Evolutionary conservation across 106 monocot genomes (phyloP).

Genomic region (Agapanthus africanus): DNA sequence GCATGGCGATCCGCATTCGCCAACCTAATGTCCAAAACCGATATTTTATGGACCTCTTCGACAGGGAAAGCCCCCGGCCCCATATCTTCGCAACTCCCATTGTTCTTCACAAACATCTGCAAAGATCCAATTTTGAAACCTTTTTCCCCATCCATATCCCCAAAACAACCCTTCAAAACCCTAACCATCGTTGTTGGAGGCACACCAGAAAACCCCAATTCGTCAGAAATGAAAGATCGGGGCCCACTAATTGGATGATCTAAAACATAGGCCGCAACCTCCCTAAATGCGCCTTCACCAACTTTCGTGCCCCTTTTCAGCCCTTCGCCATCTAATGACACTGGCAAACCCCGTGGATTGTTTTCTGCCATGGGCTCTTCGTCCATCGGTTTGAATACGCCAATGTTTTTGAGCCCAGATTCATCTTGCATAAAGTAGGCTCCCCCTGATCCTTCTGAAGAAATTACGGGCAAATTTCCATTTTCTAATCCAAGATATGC

Average conservation of each 20-base stretch:
- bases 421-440: conserved; percentile 76
- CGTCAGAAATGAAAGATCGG: conserved; percentile 25
- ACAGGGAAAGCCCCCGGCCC: conserved; percentile 74
- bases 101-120: conserved; percentile 73
- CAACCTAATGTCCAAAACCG: conserved; percentile 72
- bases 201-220: conserved; percentile 65
- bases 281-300: conserved; percentile 79
- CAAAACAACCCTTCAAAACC: conserved; percentile 29
- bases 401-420: conserved; percentile 32
- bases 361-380: conserved; percentile 85
- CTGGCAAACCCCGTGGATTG: conserved; percentile 75
- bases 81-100: conserved; percentile 83
- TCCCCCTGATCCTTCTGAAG: conserved; percentile 74
- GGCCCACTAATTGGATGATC: conserved; percentile 55
- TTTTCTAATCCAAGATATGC: conserved; percentile 50
- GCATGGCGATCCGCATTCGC: conserved; percentile 87
- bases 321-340: conserved; percentile 71
- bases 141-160: conserved; percentile 8
- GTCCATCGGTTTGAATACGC: conserved; percentile 73
- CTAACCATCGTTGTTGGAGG: conserved; percentile 57
- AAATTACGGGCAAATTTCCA: conserved; percentile 43
- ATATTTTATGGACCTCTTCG: conserved; percentile 76
- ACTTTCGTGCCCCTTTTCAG: conserved; percentile 78
- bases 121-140: conserved; percentile 66
- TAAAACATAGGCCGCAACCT: conserved; percentile 79